Base-by-base conservation (phyloP, 805 yeast genomes). In the Spathaspora passalidarum region DNA sequence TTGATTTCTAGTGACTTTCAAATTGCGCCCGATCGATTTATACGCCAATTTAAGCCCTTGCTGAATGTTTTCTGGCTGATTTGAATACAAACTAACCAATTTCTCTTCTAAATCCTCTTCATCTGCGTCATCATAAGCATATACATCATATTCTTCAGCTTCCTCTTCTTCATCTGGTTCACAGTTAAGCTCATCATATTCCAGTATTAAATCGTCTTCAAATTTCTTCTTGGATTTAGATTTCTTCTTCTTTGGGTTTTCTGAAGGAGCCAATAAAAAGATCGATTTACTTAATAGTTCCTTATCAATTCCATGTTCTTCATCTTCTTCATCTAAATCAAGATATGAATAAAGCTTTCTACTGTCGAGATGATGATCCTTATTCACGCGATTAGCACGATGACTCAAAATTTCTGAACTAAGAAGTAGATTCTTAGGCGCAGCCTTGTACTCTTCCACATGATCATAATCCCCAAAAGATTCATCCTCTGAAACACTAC, bases 41-140 rank as follows among this genome's bases (percentile, higher is more conserved):
- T 84, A 87, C 0, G 97, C 97, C n/a, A 76, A 74, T 48, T 73
- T 75, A 13, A 91, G 60, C 0, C 98, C 98, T 52, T 84, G 84
- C 49, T 77, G 79, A 19, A 87, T 61, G 45, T 77, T 80, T 10
- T 68, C 68, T 0, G 98, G 98, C 60, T 88, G 97, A 57, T 88
- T 81, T 1, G 96, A 88, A 62, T 90, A 89, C 17, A 86, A 71
- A 65, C 95, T 87, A 4, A 86, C 73, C 14, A 63, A 42, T 47
- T 68, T 69, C 45, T 69, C 76, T 3, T 60, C 64, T 19, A 66
- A 66, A 1, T 56, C 59, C 32, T 67, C 70, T 9, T 59, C 66
- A 5, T 45, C 45, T 11, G 22, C 19, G 11, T 49, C 52, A 3
- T 49, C 46, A 14, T 32, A 32, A 5, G 44, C 39, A 42, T 32